Evolutionary conservation across 129 eudicot species (phyloP).

Genomic region (Saussurea involucrata): DNA sequence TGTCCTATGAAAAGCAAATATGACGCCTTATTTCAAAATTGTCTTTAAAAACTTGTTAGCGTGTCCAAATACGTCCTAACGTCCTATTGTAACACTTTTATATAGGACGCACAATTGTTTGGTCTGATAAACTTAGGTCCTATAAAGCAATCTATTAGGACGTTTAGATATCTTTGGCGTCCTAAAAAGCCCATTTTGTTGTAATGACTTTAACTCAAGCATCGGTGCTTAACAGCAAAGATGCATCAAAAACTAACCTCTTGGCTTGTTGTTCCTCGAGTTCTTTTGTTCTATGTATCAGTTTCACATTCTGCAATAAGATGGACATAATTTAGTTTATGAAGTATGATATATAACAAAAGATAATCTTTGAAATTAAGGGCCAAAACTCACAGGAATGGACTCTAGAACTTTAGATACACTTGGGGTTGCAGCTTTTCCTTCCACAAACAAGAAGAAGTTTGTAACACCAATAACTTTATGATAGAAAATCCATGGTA

Average conservation of each 20-base stretch:
- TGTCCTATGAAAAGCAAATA: neutral
- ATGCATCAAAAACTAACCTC: conserved; percentile 31
- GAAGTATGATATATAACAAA: neutral
- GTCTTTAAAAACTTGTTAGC: neutral
- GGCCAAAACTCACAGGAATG: conserved; percentile 39
- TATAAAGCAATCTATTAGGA: neutral
- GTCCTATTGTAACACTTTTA: neutral
- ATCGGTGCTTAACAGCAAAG: neutral
- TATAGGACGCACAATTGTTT: neutral
- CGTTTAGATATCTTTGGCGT: neutral
- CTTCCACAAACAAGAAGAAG: conserved; percentile 58
- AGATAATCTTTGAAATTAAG: neutral
- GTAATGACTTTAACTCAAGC: neutral
- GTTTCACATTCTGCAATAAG: conserved; percentile 32
- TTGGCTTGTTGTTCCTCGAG: conserved; percentile 55
- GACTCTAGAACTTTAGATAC: conserved; percentile 48
- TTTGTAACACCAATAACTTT: conserved; percentile 49
- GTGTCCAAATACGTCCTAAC: neutral
- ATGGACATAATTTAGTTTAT: neutral
- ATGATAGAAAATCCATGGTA: conserved; percentile 60
- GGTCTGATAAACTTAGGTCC: neutral
- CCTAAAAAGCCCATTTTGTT: neutral
- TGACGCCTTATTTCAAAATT: neutral
- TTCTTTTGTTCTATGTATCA: conserved; percentile 50
- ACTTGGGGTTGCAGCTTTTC: conserved; percentile 49